Evolutionary conservation across 768 basidiomycete species (phyloP), one percentile per base, ranked within the genome.

Genomic region (Lactifluus hygrophoroides): DNA sequence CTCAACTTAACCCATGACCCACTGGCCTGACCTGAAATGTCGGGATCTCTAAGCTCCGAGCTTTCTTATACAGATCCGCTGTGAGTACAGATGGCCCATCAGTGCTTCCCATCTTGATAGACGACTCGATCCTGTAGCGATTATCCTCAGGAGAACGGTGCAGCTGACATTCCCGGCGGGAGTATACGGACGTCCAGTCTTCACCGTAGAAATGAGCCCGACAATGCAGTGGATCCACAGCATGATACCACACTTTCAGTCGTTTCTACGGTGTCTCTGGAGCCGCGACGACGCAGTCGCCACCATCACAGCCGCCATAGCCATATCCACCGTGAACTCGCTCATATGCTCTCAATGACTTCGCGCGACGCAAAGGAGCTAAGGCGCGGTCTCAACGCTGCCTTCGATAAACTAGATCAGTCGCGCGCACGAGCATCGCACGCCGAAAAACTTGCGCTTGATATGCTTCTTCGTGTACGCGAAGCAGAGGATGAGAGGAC

Each of bases 361-460:
- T 57, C 61, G 37, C 60, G 60, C 38, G 64, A 64, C n/a, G 50
- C 64, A 28, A 69, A 69, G 53, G 67, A 70, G 28, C 63, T 66
- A 30, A 66, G 67, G 13, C 66, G 62, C 27, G 61, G 68, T 42
- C 66, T 72, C 11, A 59, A 56, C 37, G 38, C 65, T 9, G 68
- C 71, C 9, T 64, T 70, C 6, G 69, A 72, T 9, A 64, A 66
- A 43, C 68, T 78, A 43, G 75, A 77, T 52, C 58, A 64, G 13
- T 77, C 78, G 59, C 71, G 76, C 2, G 63, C 65, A 28, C 76
- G 77, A 54, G 77, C 76, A 23, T 71, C 71, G 28, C 69, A 73
- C 25, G 75, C 77, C n/a, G 77, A 79, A 60, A 70, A 69, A 40
- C 74, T 77, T 38, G 76, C 76, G n/a, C 68, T 76, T 44, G 78